Percentiles rank a stretch among this genome's conserved stretches.
These are phyloP conservation scores for Chrysoporthe austroafricana DNA, from an alignment of 2,329 filamentous ascomycete genomes.

Conservation along the genomic window DNA sequence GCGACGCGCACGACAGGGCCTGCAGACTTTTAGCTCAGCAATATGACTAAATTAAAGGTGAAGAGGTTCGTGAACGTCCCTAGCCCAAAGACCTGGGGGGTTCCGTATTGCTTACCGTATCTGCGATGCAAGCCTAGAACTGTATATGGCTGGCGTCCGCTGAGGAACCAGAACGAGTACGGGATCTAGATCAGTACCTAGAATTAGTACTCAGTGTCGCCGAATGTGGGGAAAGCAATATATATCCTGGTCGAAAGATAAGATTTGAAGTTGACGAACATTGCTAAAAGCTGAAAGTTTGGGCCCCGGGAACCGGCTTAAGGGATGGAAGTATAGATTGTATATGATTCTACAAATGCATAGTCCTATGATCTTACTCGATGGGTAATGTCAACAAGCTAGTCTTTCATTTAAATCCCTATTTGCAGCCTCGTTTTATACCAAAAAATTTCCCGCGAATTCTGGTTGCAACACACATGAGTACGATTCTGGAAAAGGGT, in stretches of 20 bases:
- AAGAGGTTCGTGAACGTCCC: neutral
- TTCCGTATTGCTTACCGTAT: constrained; percentile 5
- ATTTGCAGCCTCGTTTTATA: neutral
- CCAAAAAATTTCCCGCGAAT: neutral
- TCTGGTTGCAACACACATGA: neutral
- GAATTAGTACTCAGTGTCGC: too few relatives aligned
- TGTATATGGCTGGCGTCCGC: constrained; percentile 20
- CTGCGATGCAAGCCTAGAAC: constrained; percentile 15
- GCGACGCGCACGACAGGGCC: constrained; percentile 12
- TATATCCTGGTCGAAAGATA: neutral
- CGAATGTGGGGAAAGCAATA: too few relatives aligned
- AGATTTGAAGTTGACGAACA: neutral
- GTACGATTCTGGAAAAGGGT: neutral
- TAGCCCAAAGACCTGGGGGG: too few relatives aligned
- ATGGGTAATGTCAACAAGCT: neutral
- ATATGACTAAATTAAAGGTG: neutral
- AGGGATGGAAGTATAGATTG: neutral
- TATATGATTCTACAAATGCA: neutral
- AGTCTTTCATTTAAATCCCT: neutral
- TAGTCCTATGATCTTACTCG: neutral
- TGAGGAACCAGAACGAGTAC: constrained; percentile 14
- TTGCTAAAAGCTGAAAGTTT: neutral
- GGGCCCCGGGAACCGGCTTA: neutral
- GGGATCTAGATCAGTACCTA: neutral
- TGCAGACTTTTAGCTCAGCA: neutral